A percentile compares a stretch with the other conserved stretches of the same genome.
phyloP scores from a whole-genome alignment of 345 rosid genomes.

The Boechera retrofracta region DNA sequence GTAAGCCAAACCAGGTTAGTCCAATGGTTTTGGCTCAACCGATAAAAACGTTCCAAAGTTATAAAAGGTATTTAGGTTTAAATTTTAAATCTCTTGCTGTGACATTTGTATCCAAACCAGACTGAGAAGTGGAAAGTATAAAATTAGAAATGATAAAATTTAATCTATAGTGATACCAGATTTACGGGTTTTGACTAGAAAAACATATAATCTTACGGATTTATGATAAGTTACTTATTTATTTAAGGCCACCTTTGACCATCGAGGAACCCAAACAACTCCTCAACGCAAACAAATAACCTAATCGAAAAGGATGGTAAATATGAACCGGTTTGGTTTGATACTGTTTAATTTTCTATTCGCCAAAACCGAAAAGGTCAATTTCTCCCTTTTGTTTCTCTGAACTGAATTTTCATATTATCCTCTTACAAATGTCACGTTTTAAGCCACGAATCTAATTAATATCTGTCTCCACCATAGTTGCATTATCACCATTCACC shows the following conservation, averaged over 20 bases:
- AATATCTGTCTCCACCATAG: conserved; percentile 7
- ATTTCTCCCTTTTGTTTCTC: too few species aligned
- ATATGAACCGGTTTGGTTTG: background rate
- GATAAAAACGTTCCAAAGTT: background rate
- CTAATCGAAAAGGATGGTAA: conserved; percentile 53
- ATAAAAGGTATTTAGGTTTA: background rate
- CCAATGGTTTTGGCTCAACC: background rate
- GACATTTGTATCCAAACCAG: background rate
- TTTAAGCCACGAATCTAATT: background rate
- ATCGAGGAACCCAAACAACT: conserved; percentile 47
- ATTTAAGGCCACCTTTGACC: conserved; percentile 34
- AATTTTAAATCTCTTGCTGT: background rate
- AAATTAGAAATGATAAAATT: too few species aligned
- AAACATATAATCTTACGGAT: too few species aligned
- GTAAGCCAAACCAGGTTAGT: background rate
- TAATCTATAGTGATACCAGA: too few species aligned
- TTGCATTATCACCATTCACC: background rate
- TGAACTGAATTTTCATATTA: background rate
- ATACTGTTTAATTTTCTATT: background rate
- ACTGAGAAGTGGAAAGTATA: background rate
- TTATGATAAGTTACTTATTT: too few species aligned
- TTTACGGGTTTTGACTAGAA: too few species aligned
- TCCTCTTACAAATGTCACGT: background rate
- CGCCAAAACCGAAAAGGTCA: too few species aligned
- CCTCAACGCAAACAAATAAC: conserved; percentile 55